Conservation (phyloP, 1,284 basidiomycete genomes). For the Tetrapyrgos nigripes region DNA sequence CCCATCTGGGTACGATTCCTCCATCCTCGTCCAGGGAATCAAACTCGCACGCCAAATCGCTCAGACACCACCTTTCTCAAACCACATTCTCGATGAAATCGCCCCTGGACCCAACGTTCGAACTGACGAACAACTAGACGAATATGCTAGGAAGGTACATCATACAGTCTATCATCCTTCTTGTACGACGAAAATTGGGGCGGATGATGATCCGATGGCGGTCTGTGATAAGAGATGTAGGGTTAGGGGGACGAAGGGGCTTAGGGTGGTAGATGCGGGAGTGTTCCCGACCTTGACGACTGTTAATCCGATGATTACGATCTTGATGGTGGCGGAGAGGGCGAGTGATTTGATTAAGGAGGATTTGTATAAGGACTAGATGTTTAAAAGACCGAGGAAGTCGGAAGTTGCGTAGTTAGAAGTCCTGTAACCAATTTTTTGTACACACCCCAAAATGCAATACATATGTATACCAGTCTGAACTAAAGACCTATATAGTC, state of each 20-base stretch:
- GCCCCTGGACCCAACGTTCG: neutral
- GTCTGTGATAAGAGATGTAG: neutral
- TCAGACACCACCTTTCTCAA: neutral
- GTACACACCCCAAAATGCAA: no score
- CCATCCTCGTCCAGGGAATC: neutral
- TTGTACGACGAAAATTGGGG: conserved; percentile 1
- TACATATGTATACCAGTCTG: no score
- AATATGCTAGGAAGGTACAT: neutral
- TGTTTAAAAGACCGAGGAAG: no score
- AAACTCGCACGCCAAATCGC: conserved; percentile 3
- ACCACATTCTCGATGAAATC: neutral
- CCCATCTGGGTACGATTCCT: neutral
- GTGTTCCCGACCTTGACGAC: conserved; percentile 1
- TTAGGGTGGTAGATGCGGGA: conserved; percentile 6
- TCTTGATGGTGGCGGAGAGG: conserved; percentile 3
- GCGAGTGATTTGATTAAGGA: conserved; percentile 1
- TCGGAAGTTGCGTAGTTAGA: no score
- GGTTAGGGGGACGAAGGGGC: neutral
- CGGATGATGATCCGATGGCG: neutral
- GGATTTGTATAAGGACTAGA: conserved; percentile 2
- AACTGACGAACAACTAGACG: conserved; percentile 1
- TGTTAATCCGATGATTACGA: conserved; percentile 1
- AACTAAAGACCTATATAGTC: no score
- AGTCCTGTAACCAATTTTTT: no score
- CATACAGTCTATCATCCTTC: conserved; percentile 3